Evolutionary conservation across 768 basidiomycete genomes (phyloP).

Genomic region (Lentinus brumalis): DNA sequence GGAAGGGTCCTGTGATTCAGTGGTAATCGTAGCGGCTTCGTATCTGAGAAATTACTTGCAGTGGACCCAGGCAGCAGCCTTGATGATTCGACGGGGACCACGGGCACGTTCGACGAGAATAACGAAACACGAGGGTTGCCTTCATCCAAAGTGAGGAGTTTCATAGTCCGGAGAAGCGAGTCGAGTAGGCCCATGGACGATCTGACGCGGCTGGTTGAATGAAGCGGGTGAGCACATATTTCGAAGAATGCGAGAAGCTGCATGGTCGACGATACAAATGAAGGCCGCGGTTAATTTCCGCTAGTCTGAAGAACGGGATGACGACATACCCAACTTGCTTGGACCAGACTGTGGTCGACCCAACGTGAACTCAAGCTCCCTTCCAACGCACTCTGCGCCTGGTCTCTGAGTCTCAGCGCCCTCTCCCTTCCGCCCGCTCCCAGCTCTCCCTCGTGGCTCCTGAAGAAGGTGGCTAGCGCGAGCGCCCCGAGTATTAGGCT

Average conservation of each 20-base stretch:
- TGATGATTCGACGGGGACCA: conserved; percentile 6
- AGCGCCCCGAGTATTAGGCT: conserved; percentile 63
- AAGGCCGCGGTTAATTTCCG: not conserved
- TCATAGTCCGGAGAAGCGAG: conserved; percentile 56
- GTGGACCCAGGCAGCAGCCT: not conserved
- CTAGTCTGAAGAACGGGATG: not conserved
- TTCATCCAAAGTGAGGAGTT: conserved; percentile 54
- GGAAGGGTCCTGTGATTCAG: not conserved
- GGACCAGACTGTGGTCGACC: conserved; percentile 73
- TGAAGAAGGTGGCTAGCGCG: conserved; percentile 67
- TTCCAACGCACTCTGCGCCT: conserved; percentile 71
- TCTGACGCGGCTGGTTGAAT: conserved; percentile 52
- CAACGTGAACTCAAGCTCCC: conserved; percentile 70
- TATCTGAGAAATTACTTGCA: not conserved
- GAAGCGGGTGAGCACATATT: conserved; percentile 65
- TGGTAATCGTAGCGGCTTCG: not conserved
- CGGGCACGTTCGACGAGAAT: conserved; percentile 17
- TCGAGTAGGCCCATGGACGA: conserved; percentile 67
- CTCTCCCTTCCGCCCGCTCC: conserved; percentile 51
- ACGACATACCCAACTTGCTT: conserved; percentile 57
- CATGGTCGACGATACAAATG: not conserved
- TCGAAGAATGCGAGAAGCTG: conserved; percentile 75
- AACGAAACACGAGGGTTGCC: conserved; percentile 45
- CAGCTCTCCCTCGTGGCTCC: conserved; percentile 62
- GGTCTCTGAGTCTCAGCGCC: conserved; percentile 62